Base-by-base conservation (phyloP, 768 basidiomycete species). In the Boletus sp. region DNA sequence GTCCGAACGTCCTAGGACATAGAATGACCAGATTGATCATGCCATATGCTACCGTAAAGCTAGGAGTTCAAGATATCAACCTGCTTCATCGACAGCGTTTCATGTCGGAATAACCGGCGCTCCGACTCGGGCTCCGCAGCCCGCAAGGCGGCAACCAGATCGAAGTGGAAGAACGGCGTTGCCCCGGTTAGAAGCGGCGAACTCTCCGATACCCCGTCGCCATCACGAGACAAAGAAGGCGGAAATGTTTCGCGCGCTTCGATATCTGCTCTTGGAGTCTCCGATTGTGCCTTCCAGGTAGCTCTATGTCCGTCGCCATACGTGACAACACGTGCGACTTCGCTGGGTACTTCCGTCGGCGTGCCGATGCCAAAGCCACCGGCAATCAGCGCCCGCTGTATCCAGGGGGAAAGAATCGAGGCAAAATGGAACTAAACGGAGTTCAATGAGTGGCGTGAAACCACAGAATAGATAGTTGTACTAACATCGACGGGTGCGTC, bases 81-180 rank as follows among this genome's bases (percentile, higher is more conserved):
- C 15, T 67, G 36, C 41, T 63, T 64, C 30, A 48, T 55, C 3
- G 57, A 53, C 28, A 32, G 14, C 7, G 58, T 54, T 1, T 58
- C 67, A 28, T 36, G 49, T 8, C 48, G 47, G 14, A 46, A 60
- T 20, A 58, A 32, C 7, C 32, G 24, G 11, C 20, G 48, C 11
- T 18, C 52, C 15, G 54, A 32, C 32, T 73, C 77, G 60, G 69
- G 71, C 66, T 91, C 89, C 6, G 89, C 90, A 12, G 86, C 85
- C 8, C 73, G 77, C 40, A 93, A 84, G 39, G 92, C 92, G 3
- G 80, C 77, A 33, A 78, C 72, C 37, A 98, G 75, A 70, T 96
- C 94, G 61, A 97, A 77, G 76, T 98, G 96, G 87, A 98, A 96
- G 80, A 86, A 92, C 9, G 90, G 90, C 7, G 89, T 92, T 39